These are phyloP conservation scores for Xylaria flabelliformis DNA, from an alignment of 495 filamentous ascomycete species.

Conservation along the genomic window DNA sequence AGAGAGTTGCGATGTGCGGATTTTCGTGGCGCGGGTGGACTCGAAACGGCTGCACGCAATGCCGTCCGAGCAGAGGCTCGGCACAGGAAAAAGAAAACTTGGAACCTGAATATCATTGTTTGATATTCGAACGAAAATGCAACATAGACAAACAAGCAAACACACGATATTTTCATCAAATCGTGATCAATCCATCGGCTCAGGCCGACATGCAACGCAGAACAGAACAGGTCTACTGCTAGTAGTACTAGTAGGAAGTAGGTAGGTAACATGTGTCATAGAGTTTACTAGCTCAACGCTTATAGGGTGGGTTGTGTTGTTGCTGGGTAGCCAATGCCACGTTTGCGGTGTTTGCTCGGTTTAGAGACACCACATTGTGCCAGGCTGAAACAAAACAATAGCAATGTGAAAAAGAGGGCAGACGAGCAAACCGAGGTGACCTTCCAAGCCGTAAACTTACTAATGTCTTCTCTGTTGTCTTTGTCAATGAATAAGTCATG, in stretches of 20 bases:
- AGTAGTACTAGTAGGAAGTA: not conserved
- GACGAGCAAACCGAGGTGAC: not conserved
- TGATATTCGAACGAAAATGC: not conserved
- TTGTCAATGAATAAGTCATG: constrained; percentile 11
- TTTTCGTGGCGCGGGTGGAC: constrained; percentile 24
- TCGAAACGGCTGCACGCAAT: constrained; percentile 29
- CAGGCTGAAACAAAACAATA: constrained; percentile 12
- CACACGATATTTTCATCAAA: not conserved
- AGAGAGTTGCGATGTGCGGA: constrained; percentile 4
- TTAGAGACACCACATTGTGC: constrained; percentile 17
- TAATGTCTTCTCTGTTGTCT: not conserved
- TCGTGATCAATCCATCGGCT: not conserved
- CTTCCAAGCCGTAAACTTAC: not conserved
- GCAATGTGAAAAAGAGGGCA: not conserved
- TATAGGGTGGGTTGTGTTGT: constrained; percentile 9
- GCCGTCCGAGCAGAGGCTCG: constrained; percentile 17
- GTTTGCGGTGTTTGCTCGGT: not conserved
- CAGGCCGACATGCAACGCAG: not conserved
- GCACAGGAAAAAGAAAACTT: constrained; percentile 19
- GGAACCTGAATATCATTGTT: constrained; percentile 4
- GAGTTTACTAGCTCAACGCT: constrained; percentile 4
- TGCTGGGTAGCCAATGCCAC: not conserved
- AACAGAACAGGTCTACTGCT: not conserved
- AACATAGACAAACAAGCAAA: constrained; percentile 21
- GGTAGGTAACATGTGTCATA: not conserved